Percentiles rank a stretch among this genome's conserved stretches.
phyloP scores from a whole-genome alignment of 2,329 filamentous ascomycete genomes.

The Verticillium longisporum region DNA sequence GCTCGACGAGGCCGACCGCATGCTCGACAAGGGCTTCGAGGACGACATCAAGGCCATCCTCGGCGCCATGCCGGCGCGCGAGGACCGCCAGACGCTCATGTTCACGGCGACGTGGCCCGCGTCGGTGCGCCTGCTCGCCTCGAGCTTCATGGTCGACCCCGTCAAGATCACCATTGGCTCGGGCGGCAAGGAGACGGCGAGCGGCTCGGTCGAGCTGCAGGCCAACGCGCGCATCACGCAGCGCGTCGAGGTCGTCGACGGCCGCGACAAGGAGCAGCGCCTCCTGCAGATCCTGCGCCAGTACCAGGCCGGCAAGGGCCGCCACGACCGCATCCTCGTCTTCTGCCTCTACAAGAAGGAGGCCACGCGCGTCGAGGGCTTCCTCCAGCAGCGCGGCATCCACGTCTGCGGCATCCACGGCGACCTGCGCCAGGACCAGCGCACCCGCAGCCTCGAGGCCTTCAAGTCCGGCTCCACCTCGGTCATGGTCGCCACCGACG shows the following conservation, averaged over 20 bases:
- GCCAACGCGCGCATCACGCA: slow-evolving; percentile 87
- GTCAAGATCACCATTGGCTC: slow-evolving; percentile 79
- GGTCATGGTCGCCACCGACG: slow-evolving; percentile 89
- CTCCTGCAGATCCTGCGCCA: slow-evolving; percentile 77
- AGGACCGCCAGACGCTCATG: slow-evolving; percentile 89
- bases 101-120: slow-evolving; percentile 98
- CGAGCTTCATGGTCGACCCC: slow-evolving; percentile 82
- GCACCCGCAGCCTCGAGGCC: slow-evolving; percentile 77
- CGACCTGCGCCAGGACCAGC: slow-evolving; percentile 81
- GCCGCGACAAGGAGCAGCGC: slow-evolving; percentile 71
- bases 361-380: slow-evolving; percentile 78
- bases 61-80: slow-evolving; percentile 54
- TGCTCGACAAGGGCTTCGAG: slow-evolving; percentile 98
- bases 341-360: slow-evolving; percentile 99
- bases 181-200: slow-evolving; percentile 44
- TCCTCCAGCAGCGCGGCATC: slow-evolving; percentile 72
- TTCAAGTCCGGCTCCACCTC: slow-evolving; percentile 84
- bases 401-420: slow-evolving; percentile 89
- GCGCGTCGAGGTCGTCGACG: slow-evolving; percentile 81
- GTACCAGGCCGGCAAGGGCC: slow-evolving; percentile 64
- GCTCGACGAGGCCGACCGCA: slow-evolving; percentile 93
- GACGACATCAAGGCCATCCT: slow-evolving; percentile 91
- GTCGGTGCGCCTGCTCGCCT: slow-evolving; percentile 76
- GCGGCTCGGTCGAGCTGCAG: slow-evolving; percentile 71
- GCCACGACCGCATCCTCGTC: slow-evolving; percentile 79